Evolutionary conservation across 2,329 filamentous ascomycete species (phyloP).

Genomic region (Cercospora sp.): DNA sequence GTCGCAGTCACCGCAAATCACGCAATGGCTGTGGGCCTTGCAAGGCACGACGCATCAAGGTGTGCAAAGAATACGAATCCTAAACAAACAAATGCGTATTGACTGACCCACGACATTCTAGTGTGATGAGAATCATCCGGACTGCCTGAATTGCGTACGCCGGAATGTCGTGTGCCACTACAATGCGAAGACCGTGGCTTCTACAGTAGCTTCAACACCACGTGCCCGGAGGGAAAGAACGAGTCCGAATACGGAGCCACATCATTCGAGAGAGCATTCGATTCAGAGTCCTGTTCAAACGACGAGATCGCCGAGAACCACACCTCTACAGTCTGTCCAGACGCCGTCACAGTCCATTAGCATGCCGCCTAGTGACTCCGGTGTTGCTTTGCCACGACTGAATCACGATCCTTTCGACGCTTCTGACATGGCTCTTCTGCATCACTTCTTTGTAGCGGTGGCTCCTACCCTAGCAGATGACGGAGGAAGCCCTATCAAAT

Average conservation of each 20-base stretch:
- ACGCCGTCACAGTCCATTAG: neutral
- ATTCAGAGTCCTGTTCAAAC: neutral
- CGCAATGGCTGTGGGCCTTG: neutral
- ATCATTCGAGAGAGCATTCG: neutral
- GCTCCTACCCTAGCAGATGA: neutral
- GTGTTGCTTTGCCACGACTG: neutral
- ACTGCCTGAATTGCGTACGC: neutral
- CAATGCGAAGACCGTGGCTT: neutral
- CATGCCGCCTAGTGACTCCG: neutral
- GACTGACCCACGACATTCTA: neutral
- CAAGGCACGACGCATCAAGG: neutral
- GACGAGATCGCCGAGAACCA: neutral
- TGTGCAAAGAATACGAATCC: neutral
- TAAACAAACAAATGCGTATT: neutral
- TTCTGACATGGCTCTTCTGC: neutral
- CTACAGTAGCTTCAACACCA: neutral
- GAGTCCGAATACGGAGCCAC: neutral
- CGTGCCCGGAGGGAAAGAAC: neutral
- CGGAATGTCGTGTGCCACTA: neutral
- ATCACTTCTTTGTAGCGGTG: neutral
- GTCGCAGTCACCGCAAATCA: neutral
- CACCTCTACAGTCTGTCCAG: neutral
- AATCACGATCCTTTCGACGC: neutral
- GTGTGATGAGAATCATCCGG: neutral
- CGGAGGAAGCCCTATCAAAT: neutral